These are phyloP conservation scores for Begonia loranthoides DNA, from an alignment of 306 rosid genomes.

Conservation along the genomic window DNA sequence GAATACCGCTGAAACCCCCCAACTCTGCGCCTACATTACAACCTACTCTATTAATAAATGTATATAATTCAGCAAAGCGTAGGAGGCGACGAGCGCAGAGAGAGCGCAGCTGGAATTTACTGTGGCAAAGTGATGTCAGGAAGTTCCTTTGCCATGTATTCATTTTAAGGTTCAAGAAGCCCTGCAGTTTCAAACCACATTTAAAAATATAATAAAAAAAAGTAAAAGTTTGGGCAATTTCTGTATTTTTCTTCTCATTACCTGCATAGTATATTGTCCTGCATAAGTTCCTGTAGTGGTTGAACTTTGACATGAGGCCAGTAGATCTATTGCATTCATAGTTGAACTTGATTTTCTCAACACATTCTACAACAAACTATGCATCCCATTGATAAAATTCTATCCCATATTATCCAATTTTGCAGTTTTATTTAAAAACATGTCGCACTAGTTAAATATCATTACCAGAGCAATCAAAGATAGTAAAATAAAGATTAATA, in stretches of 20 bases:
- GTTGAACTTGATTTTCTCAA: conserved; percentile 66
- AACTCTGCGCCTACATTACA: no score
- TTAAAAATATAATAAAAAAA: not conserved
- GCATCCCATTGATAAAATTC: no score
- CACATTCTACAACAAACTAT: conserved; percentile 34
- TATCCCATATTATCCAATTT: no score
- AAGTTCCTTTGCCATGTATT: conserved; percentile 57
- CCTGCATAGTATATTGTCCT: conserved; percentile 88
- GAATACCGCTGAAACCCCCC: no score
- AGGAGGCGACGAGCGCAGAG: no score
- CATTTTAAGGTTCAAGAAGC: conserved; percentile 84
- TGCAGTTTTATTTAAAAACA: no score
- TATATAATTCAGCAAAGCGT: no score
- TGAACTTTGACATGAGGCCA: conserved; percentile 95
- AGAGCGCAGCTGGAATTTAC: no score
- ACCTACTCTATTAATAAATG: no score
- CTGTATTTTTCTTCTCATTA: not conserved
- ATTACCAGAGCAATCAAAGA: no score
- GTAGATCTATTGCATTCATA: conserved; percentile 64
- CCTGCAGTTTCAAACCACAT: conserved; percentile 22
- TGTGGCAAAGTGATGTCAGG: conserved; percentile 41
- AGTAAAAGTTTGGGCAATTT: not conserved
- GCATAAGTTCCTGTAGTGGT: conserved; percentile 92
- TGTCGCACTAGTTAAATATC: conserved; percentile 7
- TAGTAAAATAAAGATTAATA: not conserved